Evolutionary conservation across 345 rosid genomes (phyloP).

Genomic region (Draba incana): DNA sequence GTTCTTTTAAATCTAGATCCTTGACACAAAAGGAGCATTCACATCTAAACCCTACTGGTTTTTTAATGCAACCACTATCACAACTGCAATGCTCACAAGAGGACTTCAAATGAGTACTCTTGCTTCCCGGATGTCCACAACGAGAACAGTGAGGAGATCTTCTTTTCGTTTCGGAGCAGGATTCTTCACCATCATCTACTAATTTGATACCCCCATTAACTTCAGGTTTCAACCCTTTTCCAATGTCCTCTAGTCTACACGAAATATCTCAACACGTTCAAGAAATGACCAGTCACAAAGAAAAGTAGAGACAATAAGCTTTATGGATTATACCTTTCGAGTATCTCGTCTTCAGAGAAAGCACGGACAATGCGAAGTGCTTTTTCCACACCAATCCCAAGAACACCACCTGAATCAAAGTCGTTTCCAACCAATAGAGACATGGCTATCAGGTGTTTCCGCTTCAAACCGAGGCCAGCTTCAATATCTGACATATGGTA

Average conservation of each 20-base stretch:
- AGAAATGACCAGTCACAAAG: conserved; percentile 23
- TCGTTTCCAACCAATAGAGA: conserved; percentile 90
- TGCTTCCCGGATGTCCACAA: conserved; percentile 92
- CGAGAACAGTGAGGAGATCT: conserved; percentile 76
- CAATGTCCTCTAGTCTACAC: conserved; percentile 64
- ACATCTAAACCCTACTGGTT: conserved; percentile 66
- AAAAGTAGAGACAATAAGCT: conserved; percentile 7
- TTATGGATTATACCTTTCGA: conserved; percentile 49
- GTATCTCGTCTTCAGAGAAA: conserved; percentile 68
- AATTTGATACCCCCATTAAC: conserved; percentile 42
- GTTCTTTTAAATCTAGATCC: conserved; percentile 62
- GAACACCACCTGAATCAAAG: conserved; percentile 77
- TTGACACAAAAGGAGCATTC: conserved; percentile 60
- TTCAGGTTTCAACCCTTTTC: conserved; percentile 46
- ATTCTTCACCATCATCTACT: conserved; percentile 38
- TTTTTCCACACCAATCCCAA: conserved; percentile 76
- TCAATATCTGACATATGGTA: conserved; percentile 82
- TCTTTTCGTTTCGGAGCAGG: conserved; percentile 42
- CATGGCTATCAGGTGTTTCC: conserved; percentile 82
- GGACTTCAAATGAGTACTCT: conserved; percentile 61
- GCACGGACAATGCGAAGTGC: conserved; percentile 67
- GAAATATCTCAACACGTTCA: conserved; percentile 10
- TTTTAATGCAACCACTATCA: conserved; percentile 60
- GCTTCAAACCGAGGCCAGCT: conserved; percentile 77
- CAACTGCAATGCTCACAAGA: conserved; percentile 65